phyloP scores from a whole-genome alignment of 2,329 filamentous ascomycete species.

The Claviceps quebecensis region DNA sequence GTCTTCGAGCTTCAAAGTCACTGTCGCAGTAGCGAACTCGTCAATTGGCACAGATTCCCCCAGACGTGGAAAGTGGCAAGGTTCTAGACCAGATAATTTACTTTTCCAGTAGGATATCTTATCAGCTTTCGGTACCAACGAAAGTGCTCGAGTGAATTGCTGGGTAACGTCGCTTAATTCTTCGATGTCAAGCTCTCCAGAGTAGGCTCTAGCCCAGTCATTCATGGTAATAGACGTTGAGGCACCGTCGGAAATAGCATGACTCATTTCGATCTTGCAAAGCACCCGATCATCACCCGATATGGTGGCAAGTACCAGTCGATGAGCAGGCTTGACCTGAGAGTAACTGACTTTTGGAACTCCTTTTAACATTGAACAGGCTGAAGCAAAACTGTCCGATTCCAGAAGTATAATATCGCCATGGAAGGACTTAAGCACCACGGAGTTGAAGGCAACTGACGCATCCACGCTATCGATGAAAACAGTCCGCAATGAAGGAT shows the following conservation, averaged over 20 bases:
- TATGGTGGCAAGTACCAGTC: not conserved
- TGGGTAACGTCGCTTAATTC: not conserved
- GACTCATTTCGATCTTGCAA: conserved; percentile 7
- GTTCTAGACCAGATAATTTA: conserved; percentile 4
- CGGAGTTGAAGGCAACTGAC: conserved; percentile 4
- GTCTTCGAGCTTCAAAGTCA: not conserved
- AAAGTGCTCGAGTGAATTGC: not conserved
- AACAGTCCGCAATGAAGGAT: conserved; percentile 6
- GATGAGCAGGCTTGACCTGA: conserved; percentile 1
- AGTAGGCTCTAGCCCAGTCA: conserved; percentile 4
- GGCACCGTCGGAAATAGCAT: conserved; percentile 6
- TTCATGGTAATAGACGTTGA: conserved; percentile 3
- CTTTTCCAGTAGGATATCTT: conserved; percentile 6
- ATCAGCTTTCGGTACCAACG: conserved; percentile 1
- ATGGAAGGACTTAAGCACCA: not conserved
- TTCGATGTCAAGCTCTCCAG: not conserved
- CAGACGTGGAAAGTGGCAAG: conserved; percentile 5
- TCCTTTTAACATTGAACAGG: not conserved
- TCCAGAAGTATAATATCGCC: not conserved
- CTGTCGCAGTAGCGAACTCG: not conserved
- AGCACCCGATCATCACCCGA: not conserved
- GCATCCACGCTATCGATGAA: conserved; percentile 5
- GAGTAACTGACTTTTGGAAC: not conserved
- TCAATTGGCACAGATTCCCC: not conserved
- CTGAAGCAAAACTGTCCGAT: not conserved